These are phyloP conservation scores for Plasmopara muralis DNA, from an alignment of 352 stramenopile genomes.

Conservation along the genomic window DNA sequence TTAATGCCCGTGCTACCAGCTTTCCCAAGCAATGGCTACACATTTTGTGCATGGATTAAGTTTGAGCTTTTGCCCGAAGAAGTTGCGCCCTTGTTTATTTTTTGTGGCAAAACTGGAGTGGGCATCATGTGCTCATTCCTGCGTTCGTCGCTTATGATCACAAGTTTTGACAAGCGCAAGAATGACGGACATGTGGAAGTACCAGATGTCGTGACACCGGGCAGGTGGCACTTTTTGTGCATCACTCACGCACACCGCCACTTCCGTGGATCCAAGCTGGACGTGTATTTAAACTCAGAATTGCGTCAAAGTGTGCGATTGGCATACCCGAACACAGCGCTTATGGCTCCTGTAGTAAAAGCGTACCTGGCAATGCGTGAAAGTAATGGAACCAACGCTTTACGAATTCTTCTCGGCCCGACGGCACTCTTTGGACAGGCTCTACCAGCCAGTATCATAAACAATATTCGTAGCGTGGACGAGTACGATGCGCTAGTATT, in stretches of 20 bases:
- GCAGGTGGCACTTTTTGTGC: slow-evolving; percentile 72
- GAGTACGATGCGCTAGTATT: slow-evolving; percentile 72
- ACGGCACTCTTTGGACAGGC: slow-evolving; percentile 57
- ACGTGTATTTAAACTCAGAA: slow-evolving; percentile 75
- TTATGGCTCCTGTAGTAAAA: slow-evolving; percentile 73
- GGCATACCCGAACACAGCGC: slow-evolving; percentile 68
- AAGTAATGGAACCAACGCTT: slow-evolving; percentile 47
- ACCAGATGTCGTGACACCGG: slow-evolving; percentile 54
- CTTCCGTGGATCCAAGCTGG: slow-evolving; percentile 75
- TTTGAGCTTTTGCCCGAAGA: slow-evolving; percentile 69
- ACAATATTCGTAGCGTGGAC: slow-evolving; percentile 59
- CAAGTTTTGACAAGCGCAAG: slow-evolving; percentile 80
- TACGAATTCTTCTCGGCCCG: slow-evolving; percentile 58
- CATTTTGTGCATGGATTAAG: slow-evolving; percentile 81
- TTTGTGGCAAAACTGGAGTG: slow-evolving; percentile 71
- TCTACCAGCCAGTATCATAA: slow-evolving; percentile 49
- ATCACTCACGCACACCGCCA: slow-evolving; percentile 82
- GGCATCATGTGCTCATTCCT: slow-evolving; percentile 77
- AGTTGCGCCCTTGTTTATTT: slow-evolving; percentile 68
- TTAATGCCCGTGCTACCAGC: slow-evolving; percentile 59
- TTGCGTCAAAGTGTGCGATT: slow-evolving; percentile 66
- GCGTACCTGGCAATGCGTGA: slow-evolving; percentile 74
- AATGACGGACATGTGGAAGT: slow-evolving; percentile 80
- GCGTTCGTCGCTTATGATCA: slow-evolving; percentile 68
- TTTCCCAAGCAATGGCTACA: slow-evolving; percentile 79